phyloP scores from a whole-genome alignment of 768 basidiomycete genomes.

The Leccinum pellstonianum region DNA sequence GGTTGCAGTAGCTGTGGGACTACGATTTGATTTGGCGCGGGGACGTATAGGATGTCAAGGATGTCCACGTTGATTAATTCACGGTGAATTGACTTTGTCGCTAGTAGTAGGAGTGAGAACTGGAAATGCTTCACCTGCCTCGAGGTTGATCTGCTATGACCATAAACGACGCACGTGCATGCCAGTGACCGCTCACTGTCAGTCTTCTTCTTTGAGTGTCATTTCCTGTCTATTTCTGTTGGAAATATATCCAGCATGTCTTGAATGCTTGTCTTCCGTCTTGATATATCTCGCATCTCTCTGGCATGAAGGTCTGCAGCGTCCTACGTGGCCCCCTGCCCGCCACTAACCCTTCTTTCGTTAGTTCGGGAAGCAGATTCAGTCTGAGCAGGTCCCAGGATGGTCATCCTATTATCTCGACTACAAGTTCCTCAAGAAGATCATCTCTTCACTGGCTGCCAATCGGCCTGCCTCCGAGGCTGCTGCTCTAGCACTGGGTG shows the following conservation, averaged over 20 bases:
- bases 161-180: constrained; percentile 27
- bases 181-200: not conserved
- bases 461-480: constrained; percentile 91
- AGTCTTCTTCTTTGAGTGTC: constrained; percentile 15
- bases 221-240: constrained; percentile 9
- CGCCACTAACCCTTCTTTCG: not conserved
- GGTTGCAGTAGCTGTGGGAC: constrained; percentile 3
- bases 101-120: not conserved
- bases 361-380: constrained; percentile 98
- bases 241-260: constrained; percentile 26
- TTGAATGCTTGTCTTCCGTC: constrained; percentile 18
- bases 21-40: constrained; percentile 8
- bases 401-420: constrained; percentile 96
- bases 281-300: constrained; percentile 11
- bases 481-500: constrained; percentile 78
- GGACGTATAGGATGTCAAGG: constrained; percentile 6
- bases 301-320: constrained; percentile 32
- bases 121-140: not conserved
- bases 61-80: constrained; percentile 6
- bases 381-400: constrained; percentile 93
- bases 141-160: not conserved
- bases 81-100: not conserved
- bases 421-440: constrained; percentile 98
- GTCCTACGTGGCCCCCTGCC: not conserved
- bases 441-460: constrained; percentile 91